phyloP scores from a whole-genome alignment of 106 monocot species.

The Acorus gramineus region DNA sequence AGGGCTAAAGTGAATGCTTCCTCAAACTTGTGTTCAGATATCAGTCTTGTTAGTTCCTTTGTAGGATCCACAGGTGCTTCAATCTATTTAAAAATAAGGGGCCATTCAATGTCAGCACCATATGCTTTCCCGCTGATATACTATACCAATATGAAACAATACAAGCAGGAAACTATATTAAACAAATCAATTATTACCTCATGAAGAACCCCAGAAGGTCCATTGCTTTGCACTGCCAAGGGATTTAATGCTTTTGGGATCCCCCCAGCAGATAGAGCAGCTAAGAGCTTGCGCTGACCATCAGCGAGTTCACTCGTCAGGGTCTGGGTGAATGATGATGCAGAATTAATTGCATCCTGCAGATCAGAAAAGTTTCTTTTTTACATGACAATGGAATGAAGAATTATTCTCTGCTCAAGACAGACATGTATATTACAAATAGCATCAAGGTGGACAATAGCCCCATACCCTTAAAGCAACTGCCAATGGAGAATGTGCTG shows the following conservation, averaged over 20 bases:
- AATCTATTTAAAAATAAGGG: slow-evolving; percentile 22
- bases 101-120: background rate
- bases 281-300: slow-evolving; percentile 65
- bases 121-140: too few relatives aligned
- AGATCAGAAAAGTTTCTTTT: background rate
- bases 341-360: slow-evolving; percentile 81
- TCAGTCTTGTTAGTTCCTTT: slow-evolving; percentile 63
- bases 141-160: too few relatives aligned
- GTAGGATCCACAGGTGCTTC: slow-evolving; percentile 72
- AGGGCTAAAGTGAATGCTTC: slow-evolving; percentile 92
- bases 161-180: too few relatives aligned
- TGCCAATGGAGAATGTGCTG: slow-evolving; percentile 56
- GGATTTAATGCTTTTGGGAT: slow-evolving; percentile 43
- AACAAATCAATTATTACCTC: slow-evolving; percentile 24
- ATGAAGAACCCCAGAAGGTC: slow-evolving; percentile 32
- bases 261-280: slow-evolving; percentile 32
- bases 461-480: slow-evolving; percentile 68
- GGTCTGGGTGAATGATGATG: slow-evolving; percentile 60
- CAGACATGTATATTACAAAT: too few relatives aligned
- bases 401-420: too few relatives aligned
- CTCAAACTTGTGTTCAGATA: slow-evolving; percentile 75
- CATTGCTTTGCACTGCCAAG: slow-evolving; percentile 38
- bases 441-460: background rate
- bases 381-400: background rate
- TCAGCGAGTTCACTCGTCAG: slow-evolving; percentile 63